phyloP scores from a whole-genome alignment of 169 alveolate species.

The Cryptosporidium viatorum region DNA sequence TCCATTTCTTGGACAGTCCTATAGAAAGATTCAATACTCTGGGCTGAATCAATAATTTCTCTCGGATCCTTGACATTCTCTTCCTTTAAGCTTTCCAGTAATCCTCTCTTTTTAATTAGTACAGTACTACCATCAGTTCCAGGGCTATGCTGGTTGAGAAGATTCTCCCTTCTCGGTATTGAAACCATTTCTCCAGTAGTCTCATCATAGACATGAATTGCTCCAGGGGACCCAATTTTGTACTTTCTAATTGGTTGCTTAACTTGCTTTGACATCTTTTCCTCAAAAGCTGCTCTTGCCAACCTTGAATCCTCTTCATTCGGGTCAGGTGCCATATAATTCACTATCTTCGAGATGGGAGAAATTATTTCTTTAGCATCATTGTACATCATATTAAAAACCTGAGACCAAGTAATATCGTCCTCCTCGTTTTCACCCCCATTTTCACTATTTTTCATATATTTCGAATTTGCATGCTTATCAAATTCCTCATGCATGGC shows the following conservation, averaged over 20 bases:
- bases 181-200: slow-evolving; percentile 23
- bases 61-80: slow-evolving; percentile 38
- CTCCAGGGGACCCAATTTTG: slow-evolving; percentile 58
- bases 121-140: background rate
- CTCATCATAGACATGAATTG: slow-evolving; percentile 22
- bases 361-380: slow-evolving; percentile 47
- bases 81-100: slow-evolving; percentile 3
- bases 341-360: slow-evolving; percentile 37
- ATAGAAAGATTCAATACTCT: background rate
- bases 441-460: slow-evolving; percentile 17
- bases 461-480: slow-evolving; percentile 34
- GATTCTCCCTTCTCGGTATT: slow-evolving; percentile 5
- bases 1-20: slow-evolving; percentile 6
- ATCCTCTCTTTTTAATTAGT: slow-evolving; percentile 10
- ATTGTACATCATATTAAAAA: slow-evolving; percentile 62
- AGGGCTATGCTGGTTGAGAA: background rate
- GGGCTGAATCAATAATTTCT: slow-evolving; percentile 47
- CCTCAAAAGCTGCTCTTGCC: slow-evolving; percentile 54
- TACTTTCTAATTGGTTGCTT: slow-evolving; percentile 29
- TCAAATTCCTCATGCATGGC: slow-evolving; percentile 12
- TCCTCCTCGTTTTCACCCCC: slow-evolving; percentile 41
- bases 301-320: slow-evolving; percentile 44
- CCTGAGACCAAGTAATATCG: slow-evolving; percentile 63
- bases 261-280: slow-evolving; percentile 27
- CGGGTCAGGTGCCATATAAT: slow-evolving; percentile 61